Percentiles rank a stretch among this genome's conserved stretches.
These are phyloP conservation scores for Xylaria castorea DNA, from an alignment of 495 filamentous ascomycete genomes.

Conservation along the genomic window DNA sequence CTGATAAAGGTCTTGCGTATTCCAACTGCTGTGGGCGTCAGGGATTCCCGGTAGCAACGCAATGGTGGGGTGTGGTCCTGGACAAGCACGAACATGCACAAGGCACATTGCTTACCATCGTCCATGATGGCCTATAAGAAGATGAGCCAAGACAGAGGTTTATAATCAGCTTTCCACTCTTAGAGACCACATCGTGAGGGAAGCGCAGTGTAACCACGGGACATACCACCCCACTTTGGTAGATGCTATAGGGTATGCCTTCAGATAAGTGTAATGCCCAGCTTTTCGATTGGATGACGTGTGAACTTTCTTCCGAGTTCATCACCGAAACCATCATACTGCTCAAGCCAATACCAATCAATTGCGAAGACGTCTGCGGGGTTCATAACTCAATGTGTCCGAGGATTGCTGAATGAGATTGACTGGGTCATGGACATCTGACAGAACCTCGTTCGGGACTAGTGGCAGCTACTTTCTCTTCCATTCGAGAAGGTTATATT, in stretches of 20 bases:
- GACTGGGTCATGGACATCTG: neutral
- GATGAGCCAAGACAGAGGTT: constrained; percentile 11
- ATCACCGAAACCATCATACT: neutral
- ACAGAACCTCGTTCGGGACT: neutral
- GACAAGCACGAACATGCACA: neutral
- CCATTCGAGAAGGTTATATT: neutral
- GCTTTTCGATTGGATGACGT: constrained; percentile 1
- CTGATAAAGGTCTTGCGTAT: neutral
- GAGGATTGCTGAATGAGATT: neutral
- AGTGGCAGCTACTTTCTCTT: neutral
- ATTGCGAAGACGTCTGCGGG: neutral
- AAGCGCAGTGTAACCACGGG: constrained; percentile 20
- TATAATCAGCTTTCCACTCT: neutral
- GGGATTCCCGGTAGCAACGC: constrained; percentile 9
- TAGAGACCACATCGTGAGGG: constrained; percentile 1
- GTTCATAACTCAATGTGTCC: neutral
- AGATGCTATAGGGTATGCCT: neutral
- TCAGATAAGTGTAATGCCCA: neutral
- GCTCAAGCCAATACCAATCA: neutral
- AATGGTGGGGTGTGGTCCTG: constrained; percentile 4
- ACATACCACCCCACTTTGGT: constrained; percentile 2
- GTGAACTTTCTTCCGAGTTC: neutral
- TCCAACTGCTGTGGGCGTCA: neutral
- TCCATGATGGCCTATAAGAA: constrained; percentile 13
- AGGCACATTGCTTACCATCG: constrained; percentile 1